phyloP scores from a whole-genome alignment of 2,329 filamentous ascomycete genomes.

The Diplodia scrobiculata region DNA sequence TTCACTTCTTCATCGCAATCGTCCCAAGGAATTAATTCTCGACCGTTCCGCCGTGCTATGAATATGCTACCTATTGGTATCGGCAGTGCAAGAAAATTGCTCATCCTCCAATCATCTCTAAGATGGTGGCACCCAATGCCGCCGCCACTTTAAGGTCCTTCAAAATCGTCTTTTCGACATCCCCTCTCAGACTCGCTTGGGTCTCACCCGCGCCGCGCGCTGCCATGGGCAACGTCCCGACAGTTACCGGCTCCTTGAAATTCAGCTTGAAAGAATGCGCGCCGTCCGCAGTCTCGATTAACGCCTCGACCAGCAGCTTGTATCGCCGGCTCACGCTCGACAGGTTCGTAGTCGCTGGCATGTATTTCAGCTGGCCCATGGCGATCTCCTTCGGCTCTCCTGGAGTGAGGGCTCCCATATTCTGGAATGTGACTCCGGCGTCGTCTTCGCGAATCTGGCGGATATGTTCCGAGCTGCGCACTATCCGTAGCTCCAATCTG shows the following conservation, averaged over 20 bases:
- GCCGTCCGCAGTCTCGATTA: neutral
- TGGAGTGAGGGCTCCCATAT: neutral
- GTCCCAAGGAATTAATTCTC: too few relatives aligned
- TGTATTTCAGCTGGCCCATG: slow-evolving; percentile 3
- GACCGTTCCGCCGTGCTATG: neutral
- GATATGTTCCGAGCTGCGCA: neutral
- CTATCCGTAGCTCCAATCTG: neutral
- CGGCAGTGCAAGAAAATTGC: neutral
- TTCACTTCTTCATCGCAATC: too few relatives aligned
- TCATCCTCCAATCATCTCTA: neutral
- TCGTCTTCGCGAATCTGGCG: neutral
- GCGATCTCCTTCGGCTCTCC: slow-evolving; percentile 7
- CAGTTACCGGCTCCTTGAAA: neutral
- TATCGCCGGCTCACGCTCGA: neutral
- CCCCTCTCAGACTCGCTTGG: neutral
- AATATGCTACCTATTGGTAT: neutral
- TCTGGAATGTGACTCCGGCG: neutral
- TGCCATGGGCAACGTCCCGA: neutral
- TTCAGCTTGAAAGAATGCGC: slow-evolving; percentile 3
- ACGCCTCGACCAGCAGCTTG: neutral
- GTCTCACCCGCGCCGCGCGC: neutral
- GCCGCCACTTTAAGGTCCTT: neutral
- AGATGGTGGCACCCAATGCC: neutral
- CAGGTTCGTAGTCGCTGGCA: neutral
- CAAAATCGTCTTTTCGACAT: neutral